Percentiles rank a stretch among this genome's conserved stretches.
Evolutionary conservation across 78 protist species (phyloP).

Genomic region (Dictyostelium discoideum): DNA sequence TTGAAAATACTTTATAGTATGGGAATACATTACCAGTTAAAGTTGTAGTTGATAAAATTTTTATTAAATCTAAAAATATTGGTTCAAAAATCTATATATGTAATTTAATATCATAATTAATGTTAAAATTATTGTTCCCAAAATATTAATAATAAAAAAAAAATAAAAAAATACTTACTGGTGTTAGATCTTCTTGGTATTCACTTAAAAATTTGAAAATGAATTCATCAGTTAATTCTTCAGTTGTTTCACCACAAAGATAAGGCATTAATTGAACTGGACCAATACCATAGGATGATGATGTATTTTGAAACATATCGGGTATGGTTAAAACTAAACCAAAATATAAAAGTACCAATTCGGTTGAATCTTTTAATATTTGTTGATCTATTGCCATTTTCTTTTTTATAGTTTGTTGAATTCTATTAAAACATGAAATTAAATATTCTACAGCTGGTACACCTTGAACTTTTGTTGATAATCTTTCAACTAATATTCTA

Average conservation of each 20-base stretch:
- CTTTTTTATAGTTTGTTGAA: conserved; percentile 34
- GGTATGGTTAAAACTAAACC: conserved; percentile 51
- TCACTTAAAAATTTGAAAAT: conserved; percentile 8
- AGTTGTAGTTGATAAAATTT: not conserved
- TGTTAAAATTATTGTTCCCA: not conserved
- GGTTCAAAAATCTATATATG: conserved; percentile 68
- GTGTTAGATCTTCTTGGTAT: conserved; percentile 32
- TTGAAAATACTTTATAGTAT: conserved; percentile 34
- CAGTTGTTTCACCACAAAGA: conserved; percentile 31
- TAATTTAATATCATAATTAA: not conserved
- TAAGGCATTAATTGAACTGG: conserved; percentile 40
- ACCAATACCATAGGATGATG: conserved; percentile 36
- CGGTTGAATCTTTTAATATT: conserved; percentile 21
- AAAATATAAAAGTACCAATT: conserved; percentile 41
- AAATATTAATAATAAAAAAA: not conserved
- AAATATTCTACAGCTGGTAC: conserved; percentile 30
- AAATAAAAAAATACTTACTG: not conserved
- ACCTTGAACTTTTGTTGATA: not conserved
- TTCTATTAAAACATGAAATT: conserved; percentile 28
- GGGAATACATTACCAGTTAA: conserved; percentile 37
- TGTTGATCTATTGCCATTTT: not conserved
- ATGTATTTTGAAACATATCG: conserved; percentile 60
- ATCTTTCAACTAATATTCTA: conserved; percentile 61
- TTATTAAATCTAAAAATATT: conserved; percentile 12
- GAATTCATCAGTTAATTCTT: conserved; percentile 53